phyloP scores from a whole-genome alignment of 2,329 filamentous ascomycete species.

The Aspergillus sergii region DNA sequence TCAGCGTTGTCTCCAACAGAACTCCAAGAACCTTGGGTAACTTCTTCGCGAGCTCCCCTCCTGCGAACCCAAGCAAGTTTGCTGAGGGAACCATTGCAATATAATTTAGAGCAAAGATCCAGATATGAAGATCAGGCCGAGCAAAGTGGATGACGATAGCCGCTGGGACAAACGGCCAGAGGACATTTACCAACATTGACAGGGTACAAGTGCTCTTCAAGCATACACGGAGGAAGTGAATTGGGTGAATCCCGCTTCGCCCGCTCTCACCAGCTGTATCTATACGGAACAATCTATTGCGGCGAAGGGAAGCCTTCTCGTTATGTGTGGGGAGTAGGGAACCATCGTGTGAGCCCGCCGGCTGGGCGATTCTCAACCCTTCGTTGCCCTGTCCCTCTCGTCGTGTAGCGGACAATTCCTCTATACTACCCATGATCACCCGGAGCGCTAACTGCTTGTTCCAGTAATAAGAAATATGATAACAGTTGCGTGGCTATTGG shows the following conservation, averaged over 20 bases:
- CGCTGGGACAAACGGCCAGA: slow-evolving; percentile 75
- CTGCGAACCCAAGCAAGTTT: slow-evolving; percentile 74
- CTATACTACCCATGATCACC: not conserved
- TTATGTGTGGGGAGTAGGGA: slow-evolving; percentile 31
- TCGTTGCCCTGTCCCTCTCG: slow-evolving; percentile 10
- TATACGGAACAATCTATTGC: slow-evolving; percentile 36
- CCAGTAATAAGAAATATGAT: not conserved
- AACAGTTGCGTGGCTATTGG: not conserved
- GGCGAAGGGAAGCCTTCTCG: slow-evolving; percentile 19
- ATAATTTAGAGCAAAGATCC: slow-evolving; percentile 71
- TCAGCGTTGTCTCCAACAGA: slow-evolving; percentile 59
- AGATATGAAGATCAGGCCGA: slow-evolving; percentile 59
- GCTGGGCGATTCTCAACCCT: slow-evolving; percentile 13
- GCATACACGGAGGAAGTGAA: slow-evolving; percentile 65
- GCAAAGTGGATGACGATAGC: slow-evolving; percentile 68
- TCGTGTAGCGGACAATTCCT: slow-evolving; percentile 8
- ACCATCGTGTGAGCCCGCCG: slow-evolving; percentile 18
- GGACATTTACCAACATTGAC: slow-evolving; percentile 67
- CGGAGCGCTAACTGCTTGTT: not conserved
- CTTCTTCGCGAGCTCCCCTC: slow-evolving; percentile 72
- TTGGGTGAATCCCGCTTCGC: slow-evolving; percentile 64
- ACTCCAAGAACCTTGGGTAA: slow-evolving; percentile 67
- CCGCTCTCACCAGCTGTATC: slow-evolving; percentile 65
- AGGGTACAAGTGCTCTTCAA: slow-evolving; percentile 65
- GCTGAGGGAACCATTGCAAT: slow-evolving; percentile 77